Conservation (phyloP, 257 asterid genomes). For the Solanum pennellii region DNA sequence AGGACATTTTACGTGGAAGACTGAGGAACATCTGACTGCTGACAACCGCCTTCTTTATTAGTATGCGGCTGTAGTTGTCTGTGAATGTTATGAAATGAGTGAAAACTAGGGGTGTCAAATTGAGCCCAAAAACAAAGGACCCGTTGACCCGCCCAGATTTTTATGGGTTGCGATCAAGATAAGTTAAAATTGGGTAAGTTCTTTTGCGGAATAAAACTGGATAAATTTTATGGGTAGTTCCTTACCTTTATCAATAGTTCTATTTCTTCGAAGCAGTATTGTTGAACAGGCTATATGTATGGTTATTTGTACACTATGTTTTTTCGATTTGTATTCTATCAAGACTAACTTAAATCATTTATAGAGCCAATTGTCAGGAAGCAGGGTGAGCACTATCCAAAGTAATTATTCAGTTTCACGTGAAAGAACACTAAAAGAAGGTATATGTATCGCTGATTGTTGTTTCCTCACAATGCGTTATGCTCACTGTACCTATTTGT, state of each 20-base stretch:
- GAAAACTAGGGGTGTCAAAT: background rate
- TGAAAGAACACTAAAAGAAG: constrained; percentile 42
- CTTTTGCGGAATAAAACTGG: background rate
- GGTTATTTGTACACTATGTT: background rate
- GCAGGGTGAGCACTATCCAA: constrained; percentile 34
- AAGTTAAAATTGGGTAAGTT: background rate
- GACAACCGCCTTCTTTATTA: background rate
- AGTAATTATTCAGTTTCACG: constrained; percentile 38
- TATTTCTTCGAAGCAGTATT: background rate
- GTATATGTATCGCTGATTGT: constrained; percentile 12
- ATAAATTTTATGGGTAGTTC: background rate
- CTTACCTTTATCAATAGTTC: background rate
- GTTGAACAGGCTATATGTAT: background rate
- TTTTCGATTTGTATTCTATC: background rate
- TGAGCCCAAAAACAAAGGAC: background rate
- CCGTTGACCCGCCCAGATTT: background rate
- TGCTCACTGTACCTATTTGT: background rate
- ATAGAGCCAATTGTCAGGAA: constrained; percentile 59
- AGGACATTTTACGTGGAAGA: background rate
- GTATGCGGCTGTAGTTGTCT: background rate
- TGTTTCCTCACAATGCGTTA: background rate
- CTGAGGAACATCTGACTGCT: background rate
- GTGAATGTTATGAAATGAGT: background rate
- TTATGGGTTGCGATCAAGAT: background rate
- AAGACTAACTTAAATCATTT: constrained; percentile 14